phyloP scores from a whole-genome alignment of 345 rosid species.

The Hibiscus tridactylites region DNA sequence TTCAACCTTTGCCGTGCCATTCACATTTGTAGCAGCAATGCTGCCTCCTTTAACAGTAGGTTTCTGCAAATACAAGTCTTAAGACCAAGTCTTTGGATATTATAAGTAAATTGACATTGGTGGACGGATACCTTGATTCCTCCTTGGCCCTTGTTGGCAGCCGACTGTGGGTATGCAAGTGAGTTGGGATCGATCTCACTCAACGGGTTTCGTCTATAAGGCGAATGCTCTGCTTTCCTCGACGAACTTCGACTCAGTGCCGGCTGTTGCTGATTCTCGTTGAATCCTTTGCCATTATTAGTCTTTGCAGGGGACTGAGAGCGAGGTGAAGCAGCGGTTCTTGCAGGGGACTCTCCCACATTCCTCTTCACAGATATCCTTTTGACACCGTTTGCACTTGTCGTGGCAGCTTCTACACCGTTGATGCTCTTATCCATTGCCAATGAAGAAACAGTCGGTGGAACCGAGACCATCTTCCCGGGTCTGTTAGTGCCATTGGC shows the following conservation, averaged over 20 bases:
- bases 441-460: constrained; percentile 59
- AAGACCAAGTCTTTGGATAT: no score
- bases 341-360: constrained; percentile 25
- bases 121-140: constrained; percentile 24
- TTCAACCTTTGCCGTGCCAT: constrained; percentile 19
- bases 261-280: constrained; percentile 41
- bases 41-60: constrained; percentile 18
- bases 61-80: constrained; percentile 22
- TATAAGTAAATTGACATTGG: background rate
- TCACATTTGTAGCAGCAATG: constrained; percentile 3
- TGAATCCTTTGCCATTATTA: constrained; percentile 1
- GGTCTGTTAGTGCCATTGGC: constrained; percentile 33
- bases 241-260: constrained; percentile 62
- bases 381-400: constrained; percentile 22
- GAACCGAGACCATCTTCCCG: constrained; percentile 71
- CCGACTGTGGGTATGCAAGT: constrained; percentile 33
- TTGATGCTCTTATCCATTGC: constrained; percentile 39
- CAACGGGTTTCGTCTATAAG: constrained; percentile 64
- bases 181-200: constrained; percentile 59
- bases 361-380: constrained; percentile 67
- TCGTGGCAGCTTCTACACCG: constrained; percentile 19
- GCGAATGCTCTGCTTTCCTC: constrained; percentile 83
- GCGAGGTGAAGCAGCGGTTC: constrained; percentile 62
- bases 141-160: constrained; percentile 20
- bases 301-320: constrained; percentile 65